Evolutionary conservation across 176 grass and related monocot genomes (phyloP), one percentile per base, ranked within the genome.

Genomic region (Phoenix roebelenii): DNA sequence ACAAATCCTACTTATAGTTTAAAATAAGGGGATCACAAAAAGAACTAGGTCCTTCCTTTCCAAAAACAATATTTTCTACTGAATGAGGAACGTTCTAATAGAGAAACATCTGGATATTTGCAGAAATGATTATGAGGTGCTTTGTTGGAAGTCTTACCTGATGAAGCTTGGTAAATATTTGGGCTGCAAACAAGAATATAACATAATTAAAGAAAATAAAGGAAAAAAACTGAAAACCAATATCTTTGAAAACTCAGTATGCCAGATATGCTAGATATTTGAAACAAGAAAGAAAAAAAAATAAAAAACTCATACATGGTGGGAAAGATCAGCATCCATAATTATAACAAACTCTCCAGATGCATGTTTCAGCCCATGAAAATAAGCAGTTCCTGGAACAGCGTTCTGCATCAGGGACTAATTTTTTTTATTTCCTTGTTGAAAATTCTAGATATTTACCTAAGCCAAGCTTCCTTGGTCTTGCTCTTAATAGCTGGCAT

Each of bases 161-260:
- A 98, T 98, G 57, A 98, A 98, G 79, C 73, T 85, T 55, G 93
- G 93, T 73, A 98, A 71, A 71, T 98, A 98, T 61, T 98, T 92
- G 18, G 93, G 93, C 88, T 98, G 93, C 66, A 72, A 66, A 51
- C 51, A 19, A 49, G 25, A 68, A 57, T 16, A 71, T 66, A 52
- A 18, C 23, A 59, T 2, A 50, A 65, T 71, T 60, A 80, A 76
- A 64, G 73, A 63, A 69, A 85, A 28, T 48, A 19, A 72, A 68
- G 25, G 74, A 50, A 50, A 14, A 44, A 39, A 30, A 30, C 4
- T 30, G 5, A 30, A 30, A 30, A 30, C 4, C 4, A 30, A 30
- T 30, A 30, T 6, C 1, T 5, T 30, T 30, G 35, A 44, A 63
- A 49, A 87, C 50, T 59, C 12, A 23, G 15, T 6, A 32, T 32